Base-by-base conservation (phyloP, 805 yeast species). In the Saccharomyces paradoxus region DNA sequence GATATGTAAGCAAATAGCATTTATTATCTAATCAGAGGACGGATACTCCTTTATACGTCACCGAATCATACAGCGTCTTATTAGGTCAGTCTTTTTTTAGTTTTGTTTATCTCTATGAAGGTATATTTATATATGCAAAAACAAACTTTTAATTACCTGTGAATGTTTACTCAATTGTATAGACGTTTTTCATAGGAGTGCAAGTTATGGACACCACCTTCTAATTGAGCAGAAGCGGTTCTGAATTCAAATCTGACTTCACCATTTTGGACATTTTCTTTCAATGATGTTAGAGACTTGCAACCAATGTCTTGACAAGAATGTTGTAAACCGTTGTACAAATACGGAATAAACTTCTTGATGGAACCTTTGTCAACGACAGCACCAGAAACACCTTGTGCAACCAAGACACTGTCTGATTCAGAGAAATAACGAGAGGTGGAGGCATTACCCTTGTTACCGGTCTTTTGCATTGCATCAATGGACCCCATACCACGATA, bases 401-500 rank as follows among this genome's bases (percentile, higher is more conserved):
- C 99, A 63, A 94, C 99, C 62, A 94, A 82, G 61, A 94, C 98
- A 67, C 86, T 79, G 75, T 94, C 99, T 62, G 88, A 77, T 79
- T 94, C 99, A 57, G 97, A 89, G 76, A 94, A 94, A 81, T 94
- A 94, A 77, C 99, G 87, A 49, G 97, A 90, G 59, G 99, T 89
- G 50, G 99, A 92, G 54, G 99, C 99, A 70, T 94, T 94, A 67
- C 96, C 97, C 72, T 83, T 83, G 67, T 78, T 80, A 63, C 84
- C 83, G 60, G 97, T 89, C 73, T 81, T 76, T 81, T 91, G 92
- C 98, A 92, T 92, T 63, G 99, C 99, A 74, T 92, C 99, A 66
- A 94, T 85, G 46, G 98, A 92, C 66, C 99, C 99, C 99, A 94
- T 94, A 78, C 99, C 99, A 78, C 99, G 86, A 82, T 94, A 94